Conservation (phyloP, 768 basidiomycete genomes). For the Stropharia rugosoannulata region DNA sequence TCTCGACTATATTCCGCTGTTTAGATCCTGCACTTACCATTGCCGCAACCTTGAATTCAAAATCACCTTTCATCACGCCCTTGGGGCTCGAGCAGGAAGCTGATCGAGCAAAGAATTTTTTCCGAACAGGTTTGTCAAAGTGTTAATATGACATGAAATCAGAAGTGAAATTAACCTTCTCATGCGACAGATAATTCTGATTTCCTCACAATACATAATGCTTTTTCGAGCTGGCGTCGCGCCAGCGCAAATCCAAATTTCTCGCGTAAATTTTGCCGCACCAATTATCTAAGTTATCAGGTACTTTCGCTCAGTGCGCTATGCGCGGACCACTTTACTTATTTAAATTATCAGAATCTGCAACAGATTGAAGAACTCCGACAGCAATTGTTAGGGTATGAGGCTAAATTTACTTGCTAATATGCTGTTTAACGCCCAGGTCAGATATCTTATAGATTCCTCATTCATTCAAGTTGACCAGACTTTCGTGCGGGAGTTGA, state of each 20-base stretch:
- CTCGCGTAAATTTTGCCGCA: constrained; percentile 76
- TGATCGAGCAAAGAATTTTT: constrained; percentile 76
- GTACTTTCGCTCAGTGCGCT: constrained; percentile 32
- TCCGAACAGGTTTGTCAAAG: constrained; percentile 63
- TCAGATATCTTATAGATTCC: constrained; percentile 86
- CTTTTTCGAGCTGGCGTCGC: constrained; percentile 83
- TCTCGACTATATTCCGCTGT: constrained; percentile 82
- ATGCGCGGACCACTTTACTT: background rate
- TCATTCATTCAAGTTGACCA: constrained; percentile 73
- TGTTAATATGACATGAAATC: background rate
- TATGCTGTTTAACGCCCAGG: background rate
- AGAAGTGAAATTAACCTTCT: too few relatives aligned
- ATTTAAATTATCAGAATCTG: constrained; percentile 56
- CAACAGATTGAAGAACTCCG: constrained; percentile 96
- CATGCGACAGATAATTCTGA: constrained; percentile 78
- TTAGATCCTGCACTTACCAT: constrained; percentile 97
- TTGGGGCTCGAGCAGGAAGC: constrained; percentile 88
- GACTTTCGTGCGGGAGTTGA: constrained; percentile 68
- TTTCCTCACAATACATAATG: constrained; percentile 91
- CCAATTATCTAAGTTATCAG: constrained; percentile 83
- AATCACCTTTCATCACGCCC: constrained; percentile 90
- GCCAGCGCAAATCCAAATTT: constrained; percentile 62
- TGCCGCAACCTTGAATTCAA: constrained; percentile 88
- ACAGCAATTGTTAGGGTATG: constrained; percentile 79
- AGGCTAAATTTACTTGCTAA: constrained; percentile 7